Evolutionary conservation across 441 rosid genomes (phyloP).

Genomic region (Hura crepitans): DNA sequence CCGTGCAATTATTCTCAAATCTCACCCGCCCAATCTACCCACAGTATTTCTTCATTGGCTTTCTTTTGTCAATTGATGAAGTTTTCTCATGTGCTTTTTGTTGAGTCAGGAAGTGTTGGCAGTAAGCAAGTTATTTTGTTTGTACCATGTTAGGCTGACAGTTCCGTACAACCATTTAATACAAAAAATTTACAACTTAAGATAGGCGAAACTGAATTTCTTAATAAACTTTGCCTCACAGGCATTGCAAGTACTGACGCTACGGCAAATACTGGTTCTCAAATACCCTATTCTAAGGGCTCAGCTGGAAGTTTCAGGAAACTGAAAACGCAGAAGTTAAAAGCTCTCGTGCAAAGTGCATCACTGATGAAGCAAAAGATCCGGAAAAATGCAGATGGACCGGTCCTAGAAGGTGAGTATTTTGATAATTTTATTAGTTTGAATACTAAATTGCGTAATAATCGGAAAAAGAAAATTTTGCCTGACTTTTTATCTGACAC

Average conservation of each 20-base stretch:
- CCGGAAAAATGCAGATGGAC: slow-evolving; percentile 24
- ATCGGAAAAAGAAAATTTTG: slow-evolving; percentile 21
- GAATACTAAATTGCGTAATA: slow-evolving; percentile 25
- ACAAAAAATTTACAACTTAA: background rate
- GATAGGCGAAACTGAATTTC: background rate
- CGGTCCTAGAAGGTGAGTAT: slow-evolving; percentile 14
- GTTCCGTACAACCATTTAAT: background rate
- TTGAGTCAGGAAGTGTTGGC: background rate
- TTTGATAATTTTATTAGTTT: slow-evolving; percentile 3
- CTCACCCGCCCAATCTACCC: background rate
- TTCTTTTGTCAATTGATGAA: background rate
- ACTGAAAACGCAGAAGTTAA: slow-evolving; percentile 58
- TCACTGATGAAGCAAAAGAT: slow-evolving; percentile 32
- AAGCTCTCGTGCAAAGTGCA: slow-evolving; percentile 46
- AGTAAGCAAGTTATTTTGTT: background rate
- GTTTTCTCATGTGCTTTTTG: background rate
- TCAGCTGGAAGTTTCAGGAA: slow-evolving; percentile 39
- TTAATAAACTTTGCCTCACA: slow-evolving; percentile 17
- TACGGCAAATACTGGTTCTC: slow-evolving; percentile 15
- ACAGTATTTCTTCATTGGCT: background rate
- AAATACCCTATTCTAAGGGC: slow-evolving; percentile 18
- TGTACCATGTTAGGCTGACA: background rate
- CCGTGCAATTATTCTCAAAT: background rate
- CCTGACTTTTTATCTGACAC: slow-evolving; percentile 5
- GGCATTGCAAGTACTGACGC: slow-evolving; percentile 20